Conservation (phyloP, 2,329 filamentous ascomycete species). For the Claviceps sp. region DNA sequence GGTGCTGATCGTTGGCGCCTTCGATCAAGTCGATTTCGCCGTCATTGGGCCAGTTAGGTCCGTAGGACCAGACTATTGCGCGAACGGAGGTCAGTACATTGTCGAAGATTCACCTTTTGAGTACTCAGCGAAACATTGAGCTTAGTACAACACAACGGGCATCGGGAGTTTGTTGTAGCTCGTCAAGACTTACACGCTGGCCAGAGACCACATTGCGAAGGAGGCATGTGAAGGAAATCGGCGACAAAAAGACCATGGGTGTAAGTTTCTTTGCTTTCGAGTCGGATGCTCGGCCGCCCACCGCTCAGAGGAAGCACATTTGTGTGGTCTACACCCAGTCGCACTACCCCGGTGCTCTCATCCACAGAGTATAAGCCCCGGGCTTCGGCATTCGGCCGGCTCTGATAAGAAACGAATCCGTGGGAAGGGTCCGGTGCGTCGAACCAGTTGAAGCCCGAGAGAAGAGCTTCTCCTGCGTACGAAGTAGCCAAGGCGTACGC, state of each 20-base stretch:
- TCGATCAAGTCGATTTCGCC: conserved; percentile 62
- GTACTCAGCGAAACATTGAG: too few species aligned
- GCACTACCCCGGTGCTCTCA: conserved; percentile 26
- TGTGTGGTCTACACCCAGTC: conserved; percentile 30
- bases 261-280: conserved; percentile 51
- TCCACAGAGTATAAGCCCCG: conserved; percentile 29
- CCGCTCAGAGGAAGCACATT: conserved; percentile 22
- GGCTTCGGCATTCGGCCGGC: conserved; percentile 23
- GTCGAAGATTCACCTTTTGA: too few species aligned
- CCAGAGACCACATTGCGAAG: conserved; percentile 57
- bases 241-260: conserved; percentile 56
- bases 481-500: conserved; percentile 29
- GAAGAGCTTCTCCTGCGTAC: conserved; percentile 29
- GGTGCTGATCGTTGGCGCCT: conserved; percentile 48
- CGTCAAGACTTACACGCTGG: conserved; percentile 41
- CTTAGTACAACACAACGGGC: too few species aligned
- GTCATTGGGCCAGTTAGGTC: conserved; percentile 42
- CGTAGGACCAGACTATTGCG: conserved; percentile 38
- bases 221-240: conserved; percentile 62
- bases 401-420: conserved; percentile 51
- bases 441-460: conserved; percentile 37
- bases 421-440: conserved; percentile 45
- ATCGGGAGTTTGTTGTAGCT: too few species aligned
- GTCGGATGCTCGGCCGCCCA: conserved; percentile 47
- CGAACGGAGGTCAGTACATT: too few species aligned